Percentiles rank a stretch among this genome's conserved stretches.
These are phyloP conservation scores for Xylariaceae sp. DNA, from an alignment of 2,329 filamentous ascomycete genomes.

Conservation along the genomic window DNA sequence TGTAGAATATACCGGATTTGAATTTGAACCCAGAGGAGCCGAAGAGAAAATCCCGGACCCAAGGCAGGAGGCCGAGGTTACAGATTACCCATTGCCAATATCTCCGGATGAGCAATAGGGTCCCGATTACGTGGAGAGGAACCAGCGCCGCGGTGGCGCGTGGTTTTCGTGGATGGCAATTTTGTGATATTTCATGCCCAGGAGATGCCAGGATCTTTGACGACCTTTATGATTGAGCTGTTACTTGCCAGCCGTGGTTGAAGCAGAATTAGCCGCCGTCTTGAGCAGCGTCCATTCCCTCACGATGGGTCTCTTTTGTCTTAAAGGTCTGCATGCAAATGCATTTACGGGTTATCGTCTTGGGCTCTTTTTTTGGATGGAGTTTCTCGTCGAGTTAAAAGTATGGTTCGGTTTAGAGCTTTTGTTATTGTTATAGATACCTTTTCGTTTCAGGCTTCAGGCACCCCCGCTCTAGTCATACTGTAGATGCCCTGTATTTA, in stretches of 20 bases:
- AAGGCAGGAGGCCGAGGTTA: conserved; percentile 4
- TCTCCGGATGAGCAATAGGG: conserved; percentile 1
- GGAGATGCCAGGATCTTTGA: conserved; percentile 7
- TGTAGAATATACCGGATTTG: conserved; percentile 11
- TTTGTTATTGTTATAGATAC: conserved; percentile 1
- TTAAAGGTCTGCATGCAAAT: conserved; percentile 23
- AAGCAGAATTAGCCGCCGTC: conserved; percentile 5
- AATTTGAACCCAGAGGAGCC: conserved; percentile 5
- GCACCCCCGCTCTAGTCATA: neutral
- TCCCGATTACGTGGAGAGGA: conserved; percentile 11
- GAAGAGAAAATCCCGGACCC: neutral
- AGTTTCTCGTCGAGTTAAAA: conserved; percentile 4
- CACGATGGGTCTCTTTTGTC: conserved; percentile 14
- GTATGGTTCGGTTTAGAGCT: neutral
- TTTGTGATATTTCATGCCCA: conserved; percentile 12
- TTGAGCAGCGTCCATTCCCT: conserved; percentile 11
- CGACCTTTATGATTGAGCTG: conserved; percentile 5
- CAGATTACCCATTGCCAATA: conserved; percentile 8
- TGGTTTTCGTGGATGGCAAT: conserved; percentile 11
- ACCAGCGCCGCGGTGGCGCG: conserved; percentile 17
- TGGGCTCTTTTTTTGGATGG: conserved; percentile 1
- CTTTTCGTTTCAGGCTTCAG: neutral
- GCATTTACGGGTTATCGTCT: conserved; percentile 9
- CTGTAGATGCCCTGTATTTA: neutral
- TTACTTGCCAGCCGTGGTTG: conserved; percentile 1